Evolutionary conservation across 441 rosid species (phyloP).

Genomic region (Codiaeum variegatum): DNA sequence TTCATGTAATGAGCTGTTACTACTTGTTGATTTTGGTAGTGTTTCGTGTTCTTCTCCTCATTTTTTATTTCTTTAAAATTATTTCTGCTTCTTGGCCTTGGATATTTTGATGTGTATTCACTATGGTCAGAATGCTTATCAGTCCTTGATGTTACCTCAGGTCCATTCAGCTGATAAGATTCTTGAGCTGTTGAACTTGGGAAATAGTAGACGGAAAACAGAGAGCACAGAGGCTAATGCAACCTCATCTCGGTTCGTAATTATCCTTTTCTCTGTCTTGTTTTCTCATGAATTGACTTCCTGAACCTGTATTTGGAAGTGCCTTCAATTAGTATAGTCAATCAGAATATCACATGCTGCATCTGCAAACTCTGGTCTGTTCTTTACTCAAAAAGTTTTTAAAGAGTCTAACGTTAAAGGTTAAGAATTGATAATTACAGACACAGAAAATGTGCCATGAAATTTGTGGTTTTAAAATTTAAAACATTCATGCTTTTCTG

Average conservation of each 20-base stretch:
- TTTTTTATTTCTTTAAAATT: not conserved
- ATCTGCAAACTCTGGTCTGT: not conserved
- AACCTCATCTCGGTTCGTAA: conserved; percentile 73
- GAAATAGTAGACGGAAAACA: conserved; percentile 83
- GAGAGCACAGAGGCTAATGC: conserved; percentile 88
- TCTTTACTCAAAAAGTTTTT: not conserved
- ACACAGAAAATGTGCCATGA: not conserved
- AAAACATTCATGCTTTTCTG: not conserved
- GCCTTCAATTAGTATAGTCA: not conserved
- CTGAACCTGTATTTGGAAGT: not conserved
- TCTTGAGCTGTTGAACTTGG: conserved; percentile 82
- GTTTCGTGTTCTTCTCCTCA: not conserved
- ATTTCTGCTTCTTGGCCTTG: conserved; percentile 6
- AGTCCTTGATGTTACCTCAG: conserved; percentile 36
- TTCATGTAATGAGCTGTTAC: not conserved
- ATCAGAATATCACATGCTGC: not conserved
- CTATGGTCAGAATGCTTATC: not conserved
- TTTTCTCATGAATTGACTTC: conserved; percentile 8
- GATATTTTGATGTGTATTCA: not conserved
- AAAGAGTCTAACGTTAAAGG: not conserved
- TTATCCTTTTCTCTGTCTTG: not conserved
- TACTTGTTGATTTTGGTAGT: not conserved
- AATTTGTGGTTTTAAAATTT: not conserved
- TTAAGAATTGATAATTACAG: not conserved
- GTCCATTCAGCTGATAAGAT: conserved; percentile 85